phyloP scores from a whole-genome alignment of 306 rosid genomes.

The Trichosanthes cucumerina region DNA sequence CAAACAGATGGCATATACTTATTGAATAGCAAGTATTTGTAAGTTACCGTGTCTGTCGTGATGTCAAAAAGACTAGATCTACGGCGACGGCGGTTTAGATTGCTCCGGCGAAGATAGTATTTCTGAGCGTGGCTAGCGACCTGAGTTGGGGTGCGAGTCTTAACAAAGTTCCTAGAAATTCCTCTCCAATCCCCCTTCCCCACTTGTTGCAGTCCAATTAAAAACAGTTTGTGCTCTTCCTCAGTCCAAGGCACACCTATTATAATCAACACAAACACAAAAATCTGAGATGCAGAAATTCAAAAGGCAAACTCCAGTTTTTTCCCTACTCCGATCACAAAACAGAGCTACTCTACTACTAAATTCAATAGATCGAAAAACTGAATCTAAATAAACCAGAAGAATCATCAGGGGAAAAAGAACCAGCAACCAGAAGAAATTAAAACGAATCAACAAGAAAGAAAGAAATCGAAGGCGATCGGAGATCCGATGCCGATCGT shows the following conservation, averaged over 20 bases:
- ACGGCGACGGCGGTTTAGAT: constrained; percentile 97
- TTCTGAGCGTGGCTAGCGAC: constrained; percentile 99
- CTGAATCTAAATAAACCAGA: background rate
- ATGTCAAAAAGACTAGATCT: constrained; percentile 97
- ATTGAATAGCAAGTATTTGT: background rate
- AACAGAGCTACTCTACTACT: background rate
- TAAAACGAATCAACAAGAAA: background rate
- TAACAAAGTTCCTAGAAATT: constrained; percentile 89
- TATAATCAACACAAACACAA: background rate
- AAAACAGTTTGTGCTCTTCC: constrained; percentile 89
- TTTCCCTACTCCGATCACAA: background rate
- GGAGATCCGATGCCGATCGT: constrained; percentile 4
- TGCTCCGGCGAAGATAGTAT: constrained; percentile 85
- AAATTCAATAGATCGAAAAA: background rate
- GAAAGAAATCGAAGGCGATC: constrained; percentile 7
- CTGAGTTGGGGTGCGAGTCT: constrained; percentile 95
- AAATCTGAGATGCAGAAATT: background rate
- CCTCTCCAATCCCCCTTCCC: constrained; percentile 99
- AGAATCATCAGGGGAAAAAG: background rate
- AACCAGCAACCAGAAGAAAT: background rate
- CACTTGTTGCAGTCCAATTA: constrained; percentile 84
- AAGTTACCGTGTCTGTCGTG: constrained; percentile 81
- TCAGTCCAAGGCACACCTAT: constrained; percentile 99
- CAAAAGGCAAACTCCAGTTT: background rate
- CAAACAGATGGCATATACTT: background rate